Evolutionary conservation across 2,329 filamentous ascomycete genomes (phyloP).

Genomic region (Trichoderma sp.): DNA sequence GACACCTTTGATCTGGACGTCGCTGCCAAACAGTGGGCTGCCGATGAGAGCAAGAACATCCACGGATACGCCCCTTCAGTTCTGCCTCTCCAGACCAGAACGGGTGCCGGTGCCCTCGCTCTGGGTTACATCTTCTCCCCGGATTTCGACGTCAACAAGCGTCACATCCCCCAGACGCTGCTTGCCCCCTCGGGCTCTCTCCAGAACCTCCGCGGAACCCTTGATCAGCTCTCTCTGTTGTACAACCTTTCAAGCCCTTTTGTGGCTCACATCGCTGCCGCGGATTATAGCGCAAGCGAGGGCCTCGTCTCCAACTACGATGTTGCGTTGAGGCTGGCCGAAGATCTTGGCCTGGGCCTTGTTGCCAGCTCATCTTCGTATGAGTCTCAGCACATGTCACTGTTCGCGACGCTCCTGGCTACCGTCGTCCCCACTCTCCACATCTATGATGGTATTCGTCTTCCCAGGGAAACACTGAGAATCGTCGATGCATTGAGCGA

Average conservation of each 20-base stretch:
- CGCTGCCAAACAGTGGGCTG: conserved; percentile 77
- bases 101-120: conserved; percentile 86
- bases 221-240: conserved; percentile 89
- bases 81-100: conserved; percentile 79
- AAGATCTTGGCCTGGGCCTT: conserved; percentile 86
- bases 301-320: conserved; percentile 88
- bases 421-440: conserved; percentile 80
- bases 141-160: conserved; percentile 90
- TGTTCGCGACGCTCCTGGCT: conserved; percentile 82
- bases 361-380: conserved; percentile 84
- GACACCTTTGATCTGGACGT: conserved; percentile 89
- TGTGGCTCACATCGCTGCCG: conserved; percentile 87
- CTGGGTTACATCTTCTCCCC: conserved; percentile 97
- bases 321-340: conserved; percentile 74
- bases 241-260: conserved; percentile 92
- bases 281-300: conserved; percentile 72
- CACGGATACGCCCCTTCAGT: conserved; percentile 79
- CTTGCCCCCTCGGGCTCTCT: conserved; percentile 84
- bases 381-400: conserved; percentile 91
- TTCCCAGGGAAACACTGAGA: conserved; percentile 78
- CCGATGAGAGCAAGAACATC: conserved; percentile 71
- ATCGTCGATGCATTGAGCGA: conserved; percentile 81
- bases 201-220: conserved; percentile 73
- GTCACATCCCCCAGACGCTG: conserved; percentile 87
- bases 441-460: conserved; percentile 82